Base-by-base conservation (phyloP, 352 stramenopile species). In the Globisporangium radiosum region DNA sequence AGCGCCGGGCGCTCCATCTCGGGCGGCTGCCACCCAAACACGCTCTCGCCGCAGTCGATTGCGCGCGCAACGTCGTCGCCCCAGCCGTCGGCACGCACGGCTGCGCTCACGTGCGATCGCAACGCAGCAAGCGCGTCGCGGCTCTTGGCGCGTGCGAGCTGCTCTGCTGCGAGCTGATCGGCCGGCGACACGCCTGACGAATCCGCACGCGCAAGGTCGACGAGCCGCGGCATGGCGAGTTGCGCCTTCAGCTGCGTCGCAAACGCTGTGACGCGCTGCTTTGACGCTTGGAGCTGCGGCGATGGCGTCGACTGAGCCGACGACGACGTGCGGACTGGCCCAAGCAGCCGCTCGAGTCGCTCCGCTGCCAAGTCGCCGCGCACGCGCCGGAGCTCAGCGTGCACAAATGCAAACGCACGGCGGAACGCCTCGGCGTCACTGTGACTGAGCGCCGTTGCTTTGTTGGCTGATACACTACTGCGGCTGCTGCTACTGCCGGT, bases 1-100 rank as follows among this genome's bases (percentile, higher is more conserved):
- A 89, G 67, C 1, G 78, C 73, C 2, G 81, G 79, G 1, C 78
- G 73, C 63, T 88, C 81, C 68, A 87, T 87, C 69, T 91, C 76
- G 1, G 78, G 77, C 10, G 79, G 75, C 59, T 85, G 72, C 78
- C 75, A 92, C n/a, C 79, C 82, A 60, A 92, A 92, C 33, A 88
- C 70, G 9, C 66, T 85, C 57, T 92, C 82, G 9, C 79, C 82
- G 2, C 64, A 65, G 33, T 65, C 62, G 54, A 92, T 89, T 8
- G 82, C 79, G 42, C 66, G 71, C 15, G 71, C 81, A n/a, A 88
- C 60, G 36, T 88, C 75, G 13, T 73, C 64, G 42, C 73, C 66
- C 77, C 78, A 88, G 13, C 80, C 80, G 47, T 85, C 76, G 36
- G 75, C 70, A 15, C 65, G 64, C 64, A 78, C 70, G 15, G 68